Base-by-base conservation (phyloP, 495 filamentous ascomycete genomes). In the Penicillium atrosanguineum region DNA sequence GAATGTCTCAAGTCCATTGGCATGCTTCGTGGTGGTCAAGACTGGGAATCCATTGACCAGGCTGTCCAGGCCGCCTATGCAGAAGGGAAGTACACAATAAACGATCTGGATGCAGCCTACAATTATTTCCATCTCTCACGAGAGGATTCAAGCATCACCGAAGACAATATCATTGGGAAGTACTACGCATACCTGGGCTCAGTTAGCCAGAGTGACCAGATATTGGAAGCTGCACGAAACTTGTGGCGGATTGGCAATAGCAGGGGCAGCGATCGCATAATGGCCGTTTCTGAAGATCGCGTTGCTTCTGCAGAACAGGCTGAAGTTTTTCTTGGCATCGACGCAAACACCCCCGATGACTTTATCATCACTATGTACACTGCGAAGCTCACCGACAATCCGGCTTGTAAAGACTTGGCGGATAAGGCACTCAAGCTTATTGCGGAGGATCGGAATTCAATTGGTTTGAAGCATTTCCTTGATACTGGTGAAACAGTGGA, bases 251-350 rank as follows among this genome's bases (percentile, higher is more conserved):
- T 88, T 52, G 84, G 80, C 4, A 55, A 75, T 38, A 70, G 68
- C 36, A 74, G 78, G 23, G 55, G 59, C 18, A 88, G 81, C 57
- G 62, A 79, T 29, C 71, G 65, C 21, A 80, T 87, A 37, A 75
- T 78, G 58, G 69, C 76, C 38, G 77, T 48, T 6, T 29, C 44
- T 19, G 19, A 50, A 52, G 23, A 18, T 16, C 45, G 40, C 25
- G 75, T 87, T n/a, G 71, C 79, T 29, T 86, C 73, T 15, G 81
- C 81, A 46, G 78, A 83, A 47, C 83, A 87, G 62, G 84, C 85
- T 4, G 66, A 84, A 16, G 64, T 78, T 6, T 88, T 77, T 61
- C 69, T 88, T 18, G 82, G 77, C 28, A 76, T 81, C 8, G 68
- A 74, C 38, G 63, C 73, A 48, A 56, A 66, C n/a, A 79, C 75